Evolutionary conservation across 1,284 basidiomycete species (phyloP).

Genomic region (Marasmius sp.): DNA sequence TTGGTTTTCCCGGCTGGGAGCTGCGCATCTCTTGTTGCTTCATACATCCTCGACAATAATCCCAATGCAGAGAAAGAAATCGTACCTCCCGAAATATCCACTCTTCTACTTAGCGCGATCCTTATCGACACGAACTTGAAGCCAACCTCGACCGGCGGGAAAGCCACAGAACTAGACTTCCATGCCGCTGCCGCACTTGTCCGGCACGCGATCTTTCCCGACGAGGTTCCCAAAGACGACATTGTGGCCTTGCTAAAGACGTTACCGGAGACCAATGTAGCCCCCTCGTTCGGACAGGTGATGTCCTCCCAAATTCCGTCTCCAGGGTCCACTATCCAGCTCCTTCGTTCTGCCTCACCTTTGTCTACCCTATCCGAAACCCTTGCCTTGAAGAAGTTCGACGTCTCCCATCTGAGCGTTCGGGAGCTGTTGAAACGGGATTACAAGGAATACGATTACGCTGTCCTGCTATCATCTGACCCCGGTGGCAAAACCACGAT

Average conservation of each 20-base stretch:
- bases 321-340: slow-evolving; percentile 9
- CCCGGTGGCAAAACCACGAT: slow-evolving; percentile 33
- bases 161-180: slow-evolving; percentile 67
- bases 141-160: slow-evolving; percentile 52
- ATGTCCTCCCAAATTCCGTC: not conserved
- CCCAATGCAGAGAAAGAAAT: not conserved
- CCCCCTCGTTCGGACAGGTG: not conserved
- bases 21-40: slow-evolving; percentile 75
- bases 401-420: slow-evolving; percentile 68
- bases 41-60: slow-evolving; percentile 39
- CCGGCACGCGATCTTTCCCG: slow-evolving; percentile 40
- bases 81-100: slow-evolving; percentile 63
- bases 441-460: slow-evolving; percentile 83
- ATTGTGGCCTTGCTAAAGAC: not conserved
- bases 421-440: slow-evolving; percentile 85
- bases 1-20: slow-evolving; percentile 73
- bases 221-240: not conserved
- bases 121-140: slow-evolving; percentile 83
- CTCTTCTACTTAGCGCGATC: slow-evolving; percentile 78
- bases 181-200: slow-evolving; percentile 62
- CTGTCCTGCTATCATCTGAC: slow-evolving; percentile 29
- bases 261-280: not conserved
- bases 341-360: slow-evolving; percentile 9
- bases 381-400: slow-evolving; percentile 64
- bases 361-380: slow-evolving; percentile 38